A percentile compares a stretch with the other conserved stretches of the same genome.
Evolutionary conservation across 2,329 filamentous ascomycete genomes (phyloP).

Genomic region (Venturia aucupariae): DNA sequence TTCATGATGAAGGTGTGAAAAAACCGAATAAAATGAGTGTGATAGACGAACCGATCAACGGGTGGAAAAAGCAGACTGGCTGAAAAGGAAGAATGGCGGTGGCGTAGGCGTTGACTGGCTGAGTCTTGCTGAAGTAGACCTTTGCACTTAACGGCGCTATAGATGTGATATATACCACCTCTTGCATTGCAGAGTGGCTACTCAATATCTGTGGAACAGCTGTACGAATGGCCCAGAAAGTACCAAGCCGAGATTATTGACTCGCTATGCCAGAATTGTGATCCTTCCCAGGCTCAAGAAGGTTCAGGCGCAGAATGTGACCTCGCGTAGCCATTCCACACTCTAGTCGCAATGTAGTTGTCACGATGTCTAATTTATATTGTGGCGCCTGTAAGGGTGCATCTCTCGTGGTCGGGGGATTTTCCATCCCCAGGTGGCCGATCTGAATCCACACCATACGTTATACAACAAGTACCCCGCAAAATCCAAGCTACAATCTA

Average conservation of each 20-base stretch:
- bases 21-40: neutral
- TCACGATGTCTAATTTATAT: neutral
- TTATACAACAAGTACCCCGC: neutral
- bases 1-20: neutral
- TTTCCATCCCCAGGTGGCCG: neutral
- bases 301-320: neutral
- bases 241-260: neutral
- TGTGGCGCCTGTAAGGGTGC: neutral
- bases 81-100: neutral
- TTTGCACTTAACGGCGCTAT: neutral
- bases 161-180: constrained; percentile 1
- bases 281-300: neutral
- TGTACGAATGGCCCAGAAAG: neutral
- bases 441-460: neutral
- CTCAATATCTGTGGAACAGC: neutral
- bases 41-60: neutral
- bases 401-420: neutral
- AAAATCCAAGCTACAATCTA: neutral
- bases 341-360: constrained; percentile 3
- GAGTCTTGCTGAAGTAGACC: neutral
- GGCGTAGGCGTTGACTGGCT: neutral
- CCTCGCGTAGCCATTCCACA: neutral
- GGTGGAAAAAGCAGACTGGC: neutral
- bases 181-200: neutral
- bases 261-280: neutral